Conservation (phyloP, 352 stramenopile species). For the Pythium rishiriense region DNA sequence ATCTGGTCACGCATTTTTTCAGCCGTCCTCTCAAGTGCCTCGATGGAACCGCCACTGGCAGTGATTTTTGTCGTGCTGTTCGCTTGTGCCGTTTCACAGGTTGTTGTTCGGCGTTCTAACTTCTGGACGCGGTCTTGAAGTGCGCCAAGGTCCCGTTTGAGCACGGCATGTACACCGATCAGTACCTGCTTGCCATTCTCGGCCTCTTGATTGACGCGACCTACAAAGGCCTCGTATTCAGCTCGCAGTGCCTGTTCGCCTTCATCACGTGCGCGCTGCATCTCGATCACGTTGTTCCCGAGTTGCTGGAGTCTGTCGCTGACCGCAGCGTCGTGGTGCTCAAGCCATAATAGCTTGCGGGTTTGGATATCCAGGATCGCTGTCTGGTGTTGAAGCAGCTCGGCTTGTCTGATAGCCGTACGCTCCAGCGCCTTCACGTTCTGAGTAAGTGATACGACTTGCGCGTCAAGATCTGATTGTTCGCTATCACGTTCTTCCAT, state of each 20-base stretch:
- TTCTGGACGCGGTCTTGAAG: background rate
- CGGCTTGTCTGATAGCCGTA: background rate
- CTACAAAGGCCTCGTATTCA: background rate
- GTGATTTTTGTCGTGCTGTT: background rate
- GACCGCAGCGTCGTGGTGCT: too few relatives aligned
- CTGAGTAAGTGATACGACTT: background rate
- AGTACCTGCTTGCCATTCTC: background rate
- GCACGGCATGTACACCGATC: background rate
- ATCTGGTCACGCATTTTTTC: too few relatives aligned
- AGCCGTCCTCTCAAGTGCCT: background rate
- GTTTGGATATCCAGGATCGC: too few relatives aligned
- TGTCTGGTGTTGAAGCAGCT: background rate
- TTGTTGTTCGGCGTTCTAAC: background rate
- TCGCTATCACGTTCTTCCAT: too few relatives aligned
- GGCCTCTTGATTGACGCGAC: background rate
- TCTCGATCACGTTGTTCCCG: background rate
- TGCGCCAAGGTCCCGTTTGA: background rate
- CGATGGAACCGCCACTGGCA: background rate
- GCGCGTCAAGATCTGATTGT: background rate
- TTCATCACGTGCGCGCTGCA: background rate
- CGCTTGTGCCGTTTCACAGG: background rate
- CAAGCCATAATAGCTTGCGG: background rate
- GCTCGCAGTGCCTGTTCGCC: background rate
- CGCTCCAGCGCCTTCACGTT: background rate
- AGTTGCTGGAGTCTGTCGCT: background rate